Conservation (phyloP, 192 early-diverging fungal species). For the Coemansia sp. region DNA sequence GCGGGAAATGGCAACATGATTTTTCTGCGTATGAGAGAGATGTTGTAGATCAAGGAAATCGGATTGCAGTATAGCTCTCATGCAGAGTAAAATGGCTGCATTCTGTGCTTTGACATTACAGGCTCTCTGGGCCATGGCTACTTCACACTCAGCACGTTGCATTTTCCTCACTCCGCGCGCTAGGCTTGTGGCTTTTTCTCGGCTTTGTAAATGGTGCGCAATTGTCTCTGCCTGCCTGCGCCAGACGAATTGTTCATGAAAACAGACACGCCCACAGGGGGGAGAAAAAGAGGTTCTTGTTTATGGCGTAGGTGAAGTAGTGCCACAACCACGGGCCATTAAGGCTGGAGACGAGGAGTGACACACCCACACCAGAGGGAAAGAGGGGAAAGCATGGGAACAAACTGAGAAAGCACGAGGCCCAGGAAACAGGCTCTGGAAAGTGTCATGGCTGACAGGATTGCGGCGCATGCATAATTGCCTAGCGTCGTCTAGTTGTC, state of each 20-base stretch:
- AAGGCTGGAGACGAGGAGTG: too few species aligned
- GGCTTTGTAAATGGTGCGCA: slow-evolving; percentile 1
- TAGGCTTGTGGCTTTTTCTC: background rate
- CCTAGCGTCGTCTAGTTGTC: background rate
- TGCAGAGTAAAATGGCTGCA: slow-evolving; percentile 1
- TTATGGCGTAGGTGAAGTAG: background rate
- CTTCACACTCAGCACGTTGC: slow-evolving; percentile 2
- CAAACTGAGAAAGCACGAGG: background rate
- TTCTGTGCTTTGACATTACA: slow-evolving; percentile 1
- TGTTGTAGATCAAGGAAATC: slow-evolving; percentile 44
- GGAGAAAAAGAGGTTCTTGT: background rate
- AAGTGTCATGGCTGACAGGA: background rate
- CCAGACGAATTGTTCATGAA: background rate
- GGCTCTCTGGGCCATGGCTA: background rate
- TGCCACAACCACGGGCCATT: too few species aligned
- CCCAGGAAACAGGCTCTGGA: too few species aligned
- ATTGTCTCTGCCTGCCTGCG: background rate
- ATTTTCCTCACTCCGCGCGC: background rate
- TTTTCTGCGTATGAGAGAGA: background rate
- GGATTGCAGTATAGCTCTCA: slow-evolving; percentile 27
- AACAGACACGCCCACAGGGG: background rate
- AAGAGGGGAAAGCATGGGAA: too few species aligned
- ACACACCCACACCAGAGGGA: background rate
- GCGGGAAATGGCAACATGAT: background rate
- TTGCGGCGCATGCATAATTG: slow-evolving; percentile 12